Conservation (phyloP, 2,329 filamentous ascomycete genomes). For the Neonectria sp. region DNA sequence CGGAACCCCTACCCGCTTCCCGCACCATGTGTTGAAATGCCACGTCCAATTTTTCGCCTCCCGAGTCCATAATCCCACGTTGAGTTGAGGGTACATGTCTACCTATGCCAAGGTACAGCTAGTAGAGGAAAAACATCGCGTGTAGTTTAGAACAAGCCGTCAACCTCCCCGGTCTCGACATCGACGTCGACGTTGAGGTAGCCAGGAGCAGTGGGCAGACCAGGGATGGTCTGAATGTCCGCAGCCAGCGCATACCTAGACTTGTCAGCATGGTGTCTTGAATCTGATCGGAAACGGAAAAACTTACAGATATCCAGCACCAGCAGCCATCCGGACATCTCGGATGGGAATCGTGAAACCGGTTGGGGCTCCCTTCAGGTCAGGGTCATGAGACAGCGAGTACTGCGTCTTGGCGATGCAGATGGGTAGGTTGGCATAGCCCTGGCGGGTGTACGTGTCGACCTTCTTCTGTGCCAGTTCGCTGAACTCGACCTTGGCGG, state of each 20-base stretch:
- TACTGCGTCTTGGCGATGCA: conserved; percentile 99
- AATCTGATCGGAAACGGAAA: conserved; percentile 8
- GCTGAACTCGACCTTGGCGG: conserved; percentile 90
- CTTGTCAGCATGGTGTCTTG: conserved; percentile 52
- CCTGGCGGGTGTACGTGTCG: conserved; percentile 93
- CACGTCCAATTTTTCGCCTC: conserved; percentile 45
- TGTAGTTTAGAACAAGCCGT: conserved; percentile 84
- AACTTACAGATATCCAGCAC: conserved; percentile 89
- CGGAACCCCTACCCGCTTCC: conserved; percentile 30
- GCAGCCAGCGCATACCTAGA: conserved; percentile 89
- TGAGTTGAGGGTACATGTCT: conserved; percentile 45
- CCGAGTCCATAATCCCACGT: conserved; percentile 44
- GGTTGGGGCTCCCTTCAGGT: conserved; percentile 93
- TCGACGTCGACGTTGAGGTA: conserved; percentile 95
- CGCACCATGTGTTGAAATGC: conserved; percentile 50
- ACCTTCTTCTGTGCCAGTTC: conserved; percentile 97
- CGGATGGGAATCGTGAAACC: conserved; percentile 96
- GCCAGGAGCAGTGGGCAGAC: conserved; percentile 92
- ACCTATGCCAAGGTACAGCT: conserved; percentile 2
- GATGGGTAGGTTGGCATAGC: conserved; percentile 92
- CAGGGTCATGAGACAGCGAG: conserved; percentile 92
- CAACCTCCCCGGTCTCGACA: conserved; percentile 85
- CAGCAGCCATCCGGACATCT: conserved; percentile 93
- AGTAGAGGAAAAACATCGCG: conserved; percentile 22
- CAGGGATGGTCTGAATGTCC: conserved; percentile 98